Base-by-base conservation (phyloP, 345 rosid genomes). In the Ceriops tagal region DNA sequence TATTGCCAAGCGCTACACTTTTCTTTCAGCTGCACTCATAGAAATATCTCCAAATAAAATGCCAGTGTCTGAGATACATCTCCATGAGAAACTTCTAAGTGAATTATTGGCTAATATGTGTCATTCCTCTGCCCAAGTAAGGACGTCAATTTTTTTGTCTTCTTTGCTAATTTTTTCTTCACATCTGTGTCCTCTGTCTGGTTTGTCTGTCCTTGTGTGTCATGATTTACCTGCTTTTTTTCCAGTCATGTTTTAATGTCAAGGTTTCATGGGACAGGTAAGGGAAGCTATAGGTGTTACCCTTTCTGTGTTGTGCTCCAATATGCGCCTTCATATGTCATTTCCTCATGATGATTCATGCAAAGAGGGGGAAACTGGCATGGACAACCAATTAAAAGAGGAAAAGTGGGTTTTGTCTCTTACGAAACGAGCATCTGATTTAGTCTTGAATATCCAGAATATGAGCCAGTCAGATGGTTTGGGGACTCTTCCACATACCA, bases 51-150 rank as follows among this genome's bases (percentile, higher is more conserved):
- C 99, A 26, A 95, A 87, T 71, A 86, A 81, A 66, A 89, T 95
- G 99, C 89, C 96, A 3, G 69, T 78, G 66, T 56, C 90, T 8
- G 99, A 95, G 82, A 74, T 88, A 60, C 79, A 87, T 72, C 80
- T 95, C 51, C 99, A 95, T 65, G 75, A 62, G 57, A 72, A 72
- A 68, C 91, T 95, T 82, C 79, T 92, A 73, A 81, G 85, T 63
- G 99, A 95, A 78, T 79, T 95, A 84, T 79, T 90, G 81, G 73
- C 64, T 62, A 88, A 86, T 78, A 95, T 92, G 97, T 85, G 88
- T 80, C 99, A 95, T 83, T 90, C 97, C 39, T 95, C 99, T 4
- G 96, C 99, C 46, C 99, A 95, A 73, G 98, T 93, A 85, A 84
- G 96, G 69, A 15, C 57, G 64, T 70, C 26, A n/a, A 37, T 60